Percentiles rank a stretch among this genome's conserved stretches.
Evolutionary conservation across 176 grass and related monocot genomes (phyloP).

Genomic region (Ampelocalamus luodianensis): DNA sequence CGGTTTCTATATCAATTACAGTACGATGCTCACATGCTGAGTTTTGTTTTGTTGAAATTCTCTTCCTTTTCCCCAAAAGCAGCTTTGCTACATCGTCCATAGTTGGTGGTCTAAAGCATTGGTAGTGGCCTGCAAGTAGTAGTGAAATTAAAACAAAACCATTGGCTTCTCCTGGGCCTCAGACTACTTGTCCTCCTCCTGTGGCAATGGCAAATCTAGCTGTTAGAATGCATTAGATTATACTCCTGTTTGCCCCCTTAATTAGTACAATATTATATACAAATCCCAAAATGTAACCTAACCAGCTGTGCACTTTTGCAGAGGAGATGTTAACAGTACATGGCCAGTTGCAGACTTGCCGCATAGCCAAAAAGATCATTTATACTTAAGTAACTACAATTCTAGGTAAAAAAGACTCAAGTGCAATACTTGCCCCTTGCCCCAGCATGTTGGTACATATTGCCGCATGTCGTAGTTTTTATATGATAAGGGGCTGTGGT

Average conservation of each 20-base stretch:
- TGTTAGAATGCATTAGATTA: constrained; percentile 45
- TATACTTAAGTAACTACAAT: constrained; percentile 8
- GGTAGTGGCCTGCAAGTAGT: constrained; percentile 38
- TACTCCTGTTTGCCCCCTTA: neutral
- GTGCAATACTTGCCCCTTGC: neutral
- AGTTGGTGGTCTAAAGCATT: constrained; percentile 32
- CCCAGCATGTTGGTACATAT: constrained; percentile 38
- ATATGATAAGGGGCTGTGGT: constrained; percentile 34
- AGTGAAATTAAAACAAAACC: constrained; percentile 34
- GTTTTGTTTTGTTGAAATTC: constrained; percentile 32
- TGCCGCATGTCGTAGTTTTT: constrained; percentile 44
- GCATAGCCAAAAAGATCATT: constrained; percentile 6
- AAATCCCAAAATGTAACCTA: constrained; percentile 22
- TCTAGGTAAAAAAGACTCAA: neutral
- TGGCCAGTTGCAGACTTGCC: constrained; percentile 26
- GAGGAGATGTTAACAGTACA: constrained; percentile 14
- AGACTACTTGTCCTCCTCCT: constrained; percentile 38
- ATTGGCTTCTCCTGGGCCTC: constrained; percentile 10
- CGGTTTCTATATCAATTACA: constrained; percentile 4
- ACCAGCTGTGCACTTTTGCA: constrained; percentile 35
- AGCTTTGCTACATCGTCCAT: constrained; percentile 16
- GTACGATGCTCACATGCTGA: neutral
- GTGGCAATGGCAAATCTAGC: constrained; percentile 46
- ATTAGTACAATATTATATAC: constrained; percentile 30
- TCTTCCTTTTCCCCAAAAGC: constrained; percentile 7